Conservation (phyloP, 805 yeast species). For the Ogataea chonburiensis region DNA sequence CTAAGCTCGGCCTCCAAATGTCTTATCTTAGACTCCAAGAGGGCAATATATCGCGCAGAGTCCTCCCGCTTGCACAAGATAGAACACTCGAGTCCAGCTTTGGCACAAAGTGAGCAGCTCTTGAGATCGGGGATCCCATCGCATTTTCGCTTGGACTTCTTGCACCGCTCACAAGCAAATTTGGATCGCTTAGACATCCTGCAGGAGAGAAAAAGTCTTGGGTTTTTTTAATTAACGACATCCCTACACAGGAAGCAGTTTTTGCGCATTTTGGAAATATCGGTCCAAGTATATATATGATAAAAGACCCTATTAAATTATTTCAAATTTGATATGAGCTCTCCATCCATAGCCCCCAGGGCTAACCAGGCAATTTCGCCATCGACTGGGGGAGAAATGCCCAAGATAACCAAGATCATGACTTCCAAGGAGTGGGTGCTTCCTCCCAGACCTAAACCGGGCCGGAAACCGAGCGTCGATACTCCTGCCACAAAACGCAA, state of each 20-base stretch:
- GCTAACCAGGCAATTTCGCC: constrained; percentile 21
- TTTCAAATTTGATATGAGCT: constrained; percentile 18
- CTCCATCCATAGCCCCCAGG: constrained; percentile 26
- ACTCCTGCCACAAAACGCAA: constrained; percentile 83
- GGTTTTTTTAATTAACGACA: constrained; percentile 2
- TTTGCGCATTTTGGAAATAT: constrained; percentile 8
- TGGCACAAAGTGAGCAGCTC: constrained; percentile 17
- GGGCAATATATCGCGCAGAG: constrained; percentile 14
- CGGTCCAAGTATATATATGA: constrained; percentile 11
- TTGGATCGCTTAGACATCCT: constrained; percentile 11
- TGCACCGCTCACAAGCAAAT: constrained; percentile 25
- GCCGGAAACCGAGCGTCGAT: constrained; percentile 50
- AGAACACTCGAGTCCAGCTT: constrained; percentile 19
- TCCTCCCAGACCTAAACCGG: constrained; percentile 64
- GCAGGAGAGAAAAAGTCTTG: neutral
- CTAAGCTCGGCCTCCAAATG: constrained; percentile 12
- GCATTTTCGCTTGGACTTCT: constrained; percentile 23
- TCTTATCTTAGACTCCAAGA: constrained; percentile 20
- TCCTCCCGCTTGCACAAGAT: constrained; percentile 13
- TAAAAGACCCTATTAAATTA: constrained; percentile 1
- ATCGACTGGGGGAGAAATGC: constrained; percentile 12
- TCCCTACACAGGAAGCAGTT: constrained; percentile 5
- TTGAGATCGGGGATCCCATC: constrained; percentile 25
- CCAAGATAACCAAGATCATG: constrained; percentile 47
- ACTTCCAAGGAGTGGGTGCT: constrained; percentile 60